Evolutionary conservation across 1,139 yeast genomes (phyloP).

Genomic region (Magnusiomyces ingens): DNA sequence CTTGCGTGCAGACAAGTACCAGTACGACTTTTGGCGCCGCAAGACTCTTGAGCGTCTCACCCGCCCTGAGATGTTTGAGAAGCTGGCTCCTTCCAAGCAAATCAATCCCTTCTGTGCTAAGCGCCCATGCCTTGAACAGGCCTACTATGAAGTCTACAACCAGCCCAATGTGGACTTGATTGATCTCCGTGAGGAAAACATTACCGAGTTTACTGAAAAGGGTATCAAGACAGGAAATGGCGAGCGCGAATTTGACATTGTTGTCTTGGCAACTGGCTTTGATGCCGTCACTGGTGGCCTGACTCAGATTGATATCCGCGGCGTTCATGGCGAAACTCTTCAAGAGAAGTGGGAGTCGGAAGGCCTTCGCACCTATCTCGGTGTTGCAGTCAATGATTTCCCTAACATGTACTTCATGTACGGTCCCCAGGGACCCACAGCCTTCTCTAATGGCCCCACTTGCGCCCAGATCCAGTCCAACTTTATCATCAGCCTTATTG

Average conservation of each 20-base stretch:
- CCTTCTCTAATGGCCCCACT: conserved; percentile 30
- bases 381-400: conserved; percentile 24
- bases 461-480: conserved; percentile 25
- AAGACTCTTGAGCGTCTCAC: conserved; percentile 23
- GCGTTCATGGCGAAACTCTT: conserved; percentile 20
- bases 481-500: conserved; percentile 22
- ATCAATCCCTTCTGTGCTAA: conserved; percentile 29
- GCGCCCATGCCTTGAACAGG: conserved; percentile 27
- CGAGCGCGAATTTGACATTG: conserved; percentile 24
- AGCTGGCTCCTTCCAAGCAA: conserved; percentile 26
- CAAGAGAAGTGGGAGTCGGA: conserved; percentile 23
- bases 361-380: conserved; percentile 27
- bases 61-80: conserved; percentile 23
- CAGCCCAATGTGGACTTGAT: conserved; percentile 28
- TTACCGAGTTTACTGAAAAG: conserved; percentile 24
- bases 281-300: conserved; percentile 32
- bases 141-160: conserved; percentile 28
- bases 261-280: conserved; percentile 31
- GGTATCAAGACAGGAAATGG: conserved; percentile 23
- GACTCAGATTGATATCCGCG: conserved; percentile 24
- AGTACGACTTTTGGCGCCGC: conserved; percentile 28
- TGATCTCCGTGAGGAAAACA: conserved; percentile 25
- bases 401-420: conserved; percentile 30
- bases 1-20: conserved; percentile 22
- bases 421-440: conserved; percentile 32